Percentiles rank a stretch among this genome's conserved stretches.
phyloP scores from a whole-genome alignment of 2,329 filamentous ascomycete species.

The Cladosporium phlei region DNA sequence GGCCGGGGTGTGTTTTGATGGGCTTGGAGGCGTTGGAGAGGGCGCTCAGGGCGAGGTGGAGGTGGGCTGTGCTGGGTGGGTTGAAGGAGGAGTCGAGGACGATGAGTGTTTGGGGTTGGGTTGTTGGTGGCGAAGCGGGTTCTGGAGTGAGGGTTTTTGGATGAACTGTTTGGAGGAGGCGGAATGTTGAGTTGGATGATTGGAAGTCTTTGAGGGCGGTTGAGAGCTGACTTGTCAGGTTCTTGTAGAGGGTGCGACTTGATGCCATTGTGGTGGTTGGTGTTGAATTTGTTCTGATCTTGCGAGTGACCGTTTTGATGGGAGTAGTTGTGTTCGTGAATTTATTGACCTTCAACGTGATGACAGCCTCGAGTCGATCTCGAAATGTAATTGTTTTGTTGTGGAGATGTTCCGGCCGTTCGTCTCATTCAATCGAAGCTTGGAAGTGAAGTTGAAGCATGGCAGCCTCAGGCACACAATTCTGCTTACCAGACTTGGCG shows the following conservation, averaged over 20 bases:
- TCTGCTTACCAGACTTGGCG: conserved; percentile 10
- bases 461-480: conserved; percentile 1
- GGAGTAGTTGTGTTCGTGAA: no score
- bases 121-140: conserved; percentile 15
- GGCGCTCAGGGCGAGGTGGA: conserved; percentile 51
- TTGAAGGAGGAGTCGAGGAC: conserved; percentile 65
- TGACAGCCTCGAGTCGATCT: no score
- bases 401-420: no score
- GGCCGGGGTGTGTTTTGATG: conserved; percentile 30
- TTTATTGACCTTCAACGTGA: no score
- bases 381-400: no score
- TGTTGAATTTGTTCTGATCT: no score
- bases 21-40: conserved; percentile 35
- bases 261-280: background rate
- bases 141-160: conserved; percentile 17
- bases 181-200: conserved; percentile 34
- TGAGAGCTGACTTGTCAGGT: conserved; percentile 36
- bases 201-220: conserved; percentile 42
- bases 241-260: conserved; percentile 13
- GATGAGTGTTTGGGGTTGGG: conserved; percentile 47
- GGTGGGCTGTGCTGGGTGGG: conserved; percentile 57
- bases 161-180: conserved; percentile 32
- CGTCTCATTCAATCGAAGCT: no score
- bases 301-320: no score
- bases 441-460: no score